Evolutionary conservation across 306 rosid species (phyloP).

Genomic region (Delonix regia): DNA sequence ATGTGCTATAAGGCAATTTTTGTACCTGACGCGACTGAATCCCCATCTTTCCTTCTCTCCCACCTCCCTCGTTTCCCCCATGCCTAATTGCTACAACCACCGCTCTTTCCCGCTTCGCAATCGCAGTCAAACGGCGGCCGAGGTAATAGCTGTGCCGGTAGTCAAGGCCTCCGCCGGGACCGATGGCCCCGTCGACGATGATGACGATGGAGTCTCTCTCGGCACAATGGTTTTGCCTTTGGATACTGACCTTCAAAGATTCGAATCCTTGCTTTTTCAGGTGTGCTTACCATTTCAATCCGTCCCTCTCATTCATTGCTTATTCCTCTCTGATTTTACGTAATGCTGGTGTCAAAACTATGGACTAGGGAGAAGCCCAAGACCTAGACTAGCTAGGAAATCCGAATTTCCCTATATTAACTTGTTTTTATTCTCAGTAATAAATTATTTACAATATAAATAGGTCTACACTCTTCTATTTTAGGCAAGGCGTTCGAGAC

Average conservation of each 20-base stretch:
- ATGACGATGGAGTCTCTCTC: conserved; percentile 74
- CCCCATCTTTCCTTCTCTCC: conserved; percentile 39
- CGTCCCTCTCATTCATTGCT: neutral
- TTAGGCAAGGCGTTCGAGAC: neutral
- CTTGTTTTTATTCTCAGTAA: no score
- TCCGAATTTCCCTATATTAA: neutral
- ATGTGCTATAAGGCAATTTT: conserved; percentile 35
- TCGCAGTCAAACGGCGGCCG: conserved; percentile 24
- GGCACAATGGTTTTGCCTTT: conserved; percentile 84
- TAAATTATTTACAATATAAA: neutral
- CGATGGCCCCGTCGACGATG: conserved; percentile 35
- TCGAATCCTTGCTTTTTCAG: conserved; percentile 77
- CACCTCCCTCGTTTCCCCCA: conserved; percentile 15
- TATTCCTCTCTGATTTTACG: neutral
- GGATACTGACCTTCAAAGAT: conserved; percentile 62
- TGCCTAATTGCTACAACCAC: conserved; percentile 6
- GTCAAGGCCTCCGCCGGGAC: conserved; percentile 53
- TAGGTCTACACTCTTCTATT: neutral
- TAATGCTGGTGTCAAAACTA: neutral
- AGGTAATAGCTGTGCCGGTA: neutral
- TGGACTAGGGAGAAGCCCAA: neutral
- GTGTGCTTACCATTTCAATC: conserved; percentile 32
- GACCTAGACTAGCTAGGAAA: neutral
- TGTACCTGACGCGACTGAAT: conserved; percentile 27
- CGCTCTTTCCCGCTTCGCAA: conserved; percentile 32